phyloP scores from a whole-genome alignment of 495 filamentous ascomycete genomes.

The Aspergillus nanangensis region DNA sequence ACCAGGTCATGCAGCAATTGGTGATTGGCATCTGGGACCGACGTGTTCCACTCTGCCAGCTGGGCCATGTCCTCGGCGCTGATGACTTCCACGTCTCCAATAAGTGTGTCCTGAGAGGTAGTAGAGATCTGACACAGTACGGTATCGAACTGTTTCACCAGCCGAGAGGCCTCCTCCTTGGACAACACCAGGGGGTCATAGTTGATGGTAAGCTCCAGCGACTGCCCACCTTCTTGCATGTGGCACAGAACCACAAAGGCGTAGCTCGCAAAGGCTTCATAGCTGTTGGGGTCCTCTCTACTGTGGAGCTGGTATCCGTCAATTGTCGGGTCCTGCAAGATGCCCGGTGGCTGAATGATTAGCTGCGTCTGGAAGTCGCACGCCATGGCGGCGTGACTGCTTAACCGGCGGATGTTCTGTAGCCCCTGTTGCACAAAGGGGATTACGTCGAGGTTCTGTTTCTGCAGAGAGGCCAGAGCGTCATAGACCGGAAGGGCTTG shows the following conservation, averaged over 20 bases:
- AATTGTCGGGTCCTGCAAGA: neutral
- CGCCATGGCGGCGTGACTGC: constrained; percentile 14
- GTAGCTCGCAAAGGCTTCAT: neutral
- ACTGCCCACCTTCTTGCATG: no score
- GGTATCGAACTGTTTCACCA: neutral
- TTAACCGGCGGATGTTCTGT: constrained; percentile 26
- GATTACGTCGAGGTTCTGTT: constrained; percentile 19
- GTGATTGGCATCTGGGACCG: no score
- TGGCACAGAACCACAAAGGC: no score
- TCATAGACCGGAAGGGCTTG: neutral
- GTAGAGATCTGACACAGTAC: neutral
- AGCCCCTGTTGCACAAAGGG: constrained; percentile 35
- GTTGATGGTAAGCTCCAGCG: no score
- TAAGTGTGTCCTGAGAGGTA: no score
- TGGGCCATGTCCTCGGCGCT: neutral
- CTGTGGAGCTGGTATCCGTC: neutral
- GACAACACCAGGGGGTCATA: no score
- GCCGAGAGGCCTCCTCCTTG: neutral
- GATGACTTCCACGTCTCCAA: neutral
- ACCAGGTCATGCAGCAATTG: neutral
- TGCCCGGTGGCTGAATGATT: constrained; percentile 25
- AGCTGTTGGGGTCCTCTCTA: neutral
- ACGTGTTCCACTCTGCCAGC: neutral
- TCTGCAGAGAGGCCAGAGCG: constrained; percentile 14
- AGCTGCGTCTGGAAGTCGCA: constrained; percentile 29